These are phyloP conservation scores for Pseudogymnoascus sp. DNA, from an alignment of 2,329 filamentous ascomycete species.

Conservation along the genomic window DNA sequence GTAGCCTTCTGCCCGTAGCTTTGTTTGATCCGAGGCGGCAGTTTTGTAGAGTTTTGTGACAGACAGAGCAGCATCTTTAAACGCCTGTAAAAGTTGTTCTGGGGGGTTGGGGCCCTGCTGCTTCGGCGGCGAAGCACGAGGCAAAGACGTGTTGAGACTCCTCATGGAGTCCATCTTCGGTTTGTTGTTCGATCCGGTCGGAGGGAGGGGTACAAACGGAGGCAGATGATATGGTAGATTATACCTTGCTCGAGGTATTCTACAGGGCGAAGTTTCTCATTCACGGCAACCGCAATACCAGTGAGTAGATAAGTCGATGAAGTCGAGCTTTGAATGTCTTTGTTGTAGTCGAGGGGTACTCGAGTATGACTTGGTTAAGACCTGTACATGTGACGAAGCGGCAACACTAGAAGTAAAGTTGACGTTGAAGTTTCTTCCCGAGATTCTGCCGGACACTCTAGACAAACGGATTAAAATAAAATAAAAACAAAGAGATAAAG, in stretches of 20 bases:
- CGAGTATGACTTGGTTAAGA: background rate
- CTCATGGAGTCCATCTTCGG: conserved; percentile 54
- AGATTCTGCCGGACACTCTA: background rate
- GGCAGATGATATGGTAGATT: background rate
- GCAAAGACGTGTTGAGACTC: conserved; percentile 53
- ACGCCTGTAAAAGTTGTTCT: conserved; percentile 72
- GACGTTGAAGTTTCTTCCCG: conserved; percentile 5
- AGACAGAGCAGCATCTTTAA: conserved; percentile 85
- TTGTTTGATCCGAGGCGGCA: conserved; percentile 68
- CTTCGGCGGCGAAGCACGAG: conserved; percentile 40
- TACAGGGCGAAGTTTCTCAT: background rate
- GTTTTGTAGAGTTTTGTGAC: conserved; percentile 96
- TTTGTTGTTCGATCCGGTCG: conserved; percentile 7
- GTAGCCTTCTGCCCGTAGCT: conserved; percentile 73
- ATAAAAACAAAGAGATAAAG: background rate
- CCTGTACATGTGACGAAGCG: conserved; percentile 6
- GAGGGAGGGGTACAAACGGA: background rate
- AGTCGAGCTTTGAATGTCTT: background rate
- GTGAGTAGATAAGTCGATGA: background rate
- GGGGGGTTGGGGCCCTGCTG: conserved; percentile 38
- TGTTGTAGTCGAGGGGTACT: background rate
- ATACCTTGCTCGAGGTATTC: background rate
- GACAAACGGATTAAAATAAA: background rate
- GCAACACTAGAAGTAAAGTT: conserved; percentile 2
- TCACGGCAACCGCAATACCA: background rate